Conservation (phyloP, 140 eudicot genomes). For the Cichorium intybus region DNA sequence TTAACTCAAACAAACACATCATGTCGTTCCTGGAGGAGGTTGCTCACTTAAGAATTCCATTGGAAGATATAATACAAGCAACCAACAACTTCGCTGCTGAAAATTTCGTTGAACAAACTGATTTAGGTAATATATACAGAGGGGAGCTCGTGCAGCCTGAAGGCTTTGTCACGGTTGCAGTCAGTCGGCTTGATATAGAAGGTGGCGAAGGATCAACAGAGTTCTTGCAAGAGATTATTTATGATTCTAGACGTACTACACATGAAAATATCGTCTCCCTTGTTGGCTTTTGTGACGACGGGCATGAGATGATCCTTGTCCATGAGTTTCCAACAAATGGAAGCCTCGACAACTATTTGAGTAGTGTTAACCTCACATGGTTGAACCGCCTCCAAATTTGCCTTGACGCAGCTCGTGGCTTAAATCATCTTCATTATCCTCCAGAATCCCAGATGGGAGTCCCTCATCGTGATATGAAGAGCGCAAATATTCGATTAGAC, state of each 20-base stretch:
- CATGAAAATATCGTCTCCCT: not conserved
- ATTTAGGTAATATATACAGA: not conserved
- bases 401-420: not conserved
- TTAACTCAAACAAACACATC: not conserved
- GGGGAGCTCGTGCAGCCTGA: not conserved
- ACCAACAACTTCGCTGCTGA: not conserved
- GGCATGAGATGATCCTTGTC: not conserved
- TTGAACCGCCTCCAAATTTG: not conserved
- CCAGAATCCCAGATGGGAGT: not conserved
- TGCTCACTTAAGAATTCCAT: not conserved
- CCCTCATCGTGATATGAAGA: not conserved
- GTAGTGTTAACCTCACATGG: not conserved
- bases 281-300: not conserved
- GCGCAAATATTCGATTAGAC: not conserved
- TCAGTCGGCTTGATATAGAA: not conserved
- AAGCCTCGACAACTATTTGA: not conserved
- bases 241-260: not conserved
- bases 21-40: not conserved
- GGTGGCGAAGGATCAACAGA: not conserved
- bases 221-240: not conserved
- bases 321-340: not conserved
- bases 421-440: not conserved
- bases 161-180: not conserved
- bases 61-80: not conserved
- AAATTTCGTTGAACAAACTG: not conserved